Base-by-base conservation (phyloP, 352 stramenopile species). In the Phytophthora sp. region DNA sequence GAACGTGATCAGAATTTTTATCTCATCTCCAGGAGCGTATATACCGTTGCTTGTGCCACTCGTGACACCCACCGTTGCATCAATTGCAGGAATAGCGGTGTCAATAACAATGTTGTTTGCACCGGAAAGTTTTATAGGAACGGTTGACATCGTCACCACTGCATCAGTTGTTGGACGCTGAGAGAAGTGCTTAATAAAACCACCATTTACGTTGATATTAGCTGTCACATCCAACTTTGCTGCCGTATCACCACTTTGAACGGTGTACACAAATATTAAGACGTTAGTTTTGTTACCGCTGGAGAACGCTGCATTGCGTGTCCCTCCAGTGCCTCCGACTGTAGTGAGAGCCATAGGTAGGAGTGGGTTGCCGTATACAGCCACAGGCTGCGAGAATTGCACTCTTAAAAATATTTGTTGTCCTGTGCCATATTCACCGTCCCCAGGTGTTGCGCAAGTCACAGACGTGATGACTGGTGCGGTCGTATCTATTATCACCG, bases 151-250 rank as follows among this genome's bases (percentile, higher is more conserved):
- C 11, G 71, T 69, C 2, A 79, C 15, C 24, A 73, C 26, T 0
- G 70, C 80, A 44, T 90, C 78, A 1, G 82, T 92, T 0, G 81
- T 95, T 8, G 85, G 84, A 0, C 79, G 71, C 2, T 83, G 87
- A 2, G 80, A 91, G 21, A 78, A 80, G 43, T 87, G 82, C 48
- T 92, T 91, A 34, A 95, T 83, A 32, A 81, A 89, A 11, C 76
- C 82, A 35, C 75, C 82, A 18, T 88, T 89, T 4, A 82, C 45
- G 15, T 88, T 79, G 17, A 95, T 75, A 13, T 53, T 76, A 1
- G 74, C 59, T 15, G 68, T 84, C 38, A 84, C 81, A 48, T 89
- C 84, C 41, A 94, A 58, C 1, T 41, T 67, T 2, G 61, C 69
- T 4, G 79, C 69, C 1, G 72, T 54, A 26, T 94, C 85, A 15